Evolutionary conservation across 2,329 filamentous ascomycete species (phyloP).

Genomic region (Hirsutella minnesotensis): DNA sequence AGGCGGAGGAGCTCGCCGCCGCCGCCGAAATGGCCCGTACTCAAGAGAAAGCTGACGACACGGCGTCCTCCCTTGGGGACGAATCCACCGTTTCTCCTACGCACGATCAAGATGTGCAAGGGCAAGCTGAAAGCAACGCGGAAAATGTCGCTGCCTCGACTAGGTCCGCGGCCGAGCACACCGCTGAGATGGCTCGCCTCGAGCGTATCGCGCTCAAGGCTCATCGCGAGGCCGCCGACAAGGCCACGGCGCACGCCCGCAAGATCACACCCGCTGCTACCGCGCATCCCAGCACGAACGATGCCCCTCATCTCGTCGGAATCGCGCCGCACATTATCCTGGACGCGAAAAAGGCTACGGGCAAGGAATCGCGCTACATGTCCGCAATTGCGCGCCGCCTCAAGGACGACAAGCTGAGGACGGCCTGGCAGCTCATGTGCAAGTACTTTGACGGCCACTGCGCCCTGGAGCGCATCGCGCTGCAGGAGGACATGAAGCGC

Average conservation of each 20-base stretch:
- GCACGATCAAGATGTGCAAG: conserved; percentile 6
- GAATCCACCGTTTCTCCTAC: neutral
- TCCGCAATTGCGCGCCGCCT: conserved; percentile 46
- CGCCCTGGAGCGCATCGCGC: conserved; percentile 73
- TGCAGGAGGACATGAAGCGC: conserved; percentile 77
- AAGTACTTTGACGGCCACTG: conserved; percentile 83
- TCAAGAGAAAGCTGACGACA: conserved; percentile 2
- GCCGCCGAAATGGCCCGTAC: conserved; percentile 12
- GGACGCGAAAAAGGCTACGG: conserved; percentile 66
- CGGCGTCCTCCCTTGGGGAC: neutral
- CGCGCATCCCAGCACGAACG: conserved; percentile 42
- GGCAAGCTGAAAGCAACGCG: conserved; percentile 1
- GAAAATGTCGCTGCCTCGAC: conserved; percentile 12
- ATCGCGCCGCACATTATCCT: conserved; percentile 58
- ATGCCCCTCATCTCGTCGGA: conserved; percentile 42
- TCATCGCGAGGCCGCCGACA: conserved; percentile 42
- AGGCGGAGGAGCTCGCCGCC: conserved; percentile 47
- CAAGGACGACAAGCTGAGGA: conserved; percentile 43
- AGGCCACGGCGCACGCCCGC: conserved; percentile 42
- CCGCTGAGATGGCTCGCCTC: conserved; percentile 49
- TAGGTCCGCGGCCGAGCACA: conserved; percentile 38
- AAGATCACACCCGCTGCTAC: conserved; percentile 37
- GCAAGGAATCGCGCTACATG: conserved; percentile 63
- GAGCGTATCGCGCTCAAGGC: conserved; percentile 45
- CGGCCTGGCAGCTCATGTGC: conserved; percentile 61